Conservation (phyloP, 1,139 yeast genomes). For the Candida sp. region DNA sequence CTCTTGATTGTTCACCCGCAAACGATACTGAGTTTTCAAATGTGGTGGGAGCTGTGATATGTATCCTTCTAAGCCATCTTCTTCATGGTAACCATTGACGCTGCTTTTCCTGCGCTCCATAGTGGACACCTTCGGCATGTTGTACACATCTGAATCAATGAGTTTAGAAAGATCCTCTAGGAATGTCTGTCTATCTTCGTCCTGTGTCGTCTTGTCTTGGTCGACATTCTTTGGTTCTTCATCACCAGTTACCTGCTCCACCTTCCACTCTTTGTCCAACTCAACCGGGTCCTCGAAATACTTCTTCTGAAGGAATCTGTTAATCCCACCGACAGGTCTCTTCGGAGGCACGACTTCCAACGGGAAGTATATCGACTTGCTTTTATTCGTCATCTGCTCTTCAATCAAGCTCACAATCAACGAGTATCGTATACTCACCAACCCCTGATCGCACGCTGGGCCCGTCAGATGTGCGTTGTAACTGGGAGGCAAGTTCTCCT, state of each 20-base stretch:
- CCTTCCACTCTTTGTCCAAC: conserved; percentile 39
- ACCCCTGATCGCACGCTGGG: conserved; percentile 44
- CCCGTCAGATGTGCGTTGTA: conserved; percentile 55
- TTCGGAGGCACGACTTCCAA: conserved; percentile 25
- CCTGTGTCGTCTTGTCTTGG: not conserved
- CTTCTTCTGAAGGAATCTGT: conserved; percentile 36
- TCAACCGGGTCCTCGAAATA: conserved; percentile 25
- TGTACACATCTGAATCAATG: conserved; percentile 37
- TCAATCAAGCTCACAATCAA: conserved; percentile 37
- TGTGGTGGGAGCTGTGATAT: conserved; percentile 31
- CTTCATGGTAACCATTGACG: conserved; percentile 18
- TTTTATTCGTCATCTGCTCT: conserved; percentile 20
- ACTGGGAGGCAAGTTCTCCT: conserved; percentile 62
- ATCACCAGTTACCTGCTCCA: conserved; percentile 8
- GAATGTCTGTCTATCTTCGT: conserved; percentile 24
- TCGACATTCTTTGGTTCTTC: not conserved
- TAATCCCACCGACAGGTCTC: conserved; percentile 21
- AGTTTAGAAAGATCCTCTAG: conserved; percentile 34
- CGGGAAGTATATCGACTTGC: conserved; percentile 43
- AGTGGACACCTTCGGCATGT: conserved; percentile 37
- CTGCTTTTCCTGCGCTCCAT: conserved; percentile 34
- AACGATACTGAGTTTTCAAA: conserved; percentile 41
- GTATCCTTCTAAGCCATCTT: conserved; percentile 16
- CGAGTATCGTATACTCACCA: conserved; percentile 41
- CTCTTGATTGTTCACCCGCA: conserved; percentile 35